Conservation (phyloP, 106 monocot species). For the Narthecium ossifragum region DNA sequence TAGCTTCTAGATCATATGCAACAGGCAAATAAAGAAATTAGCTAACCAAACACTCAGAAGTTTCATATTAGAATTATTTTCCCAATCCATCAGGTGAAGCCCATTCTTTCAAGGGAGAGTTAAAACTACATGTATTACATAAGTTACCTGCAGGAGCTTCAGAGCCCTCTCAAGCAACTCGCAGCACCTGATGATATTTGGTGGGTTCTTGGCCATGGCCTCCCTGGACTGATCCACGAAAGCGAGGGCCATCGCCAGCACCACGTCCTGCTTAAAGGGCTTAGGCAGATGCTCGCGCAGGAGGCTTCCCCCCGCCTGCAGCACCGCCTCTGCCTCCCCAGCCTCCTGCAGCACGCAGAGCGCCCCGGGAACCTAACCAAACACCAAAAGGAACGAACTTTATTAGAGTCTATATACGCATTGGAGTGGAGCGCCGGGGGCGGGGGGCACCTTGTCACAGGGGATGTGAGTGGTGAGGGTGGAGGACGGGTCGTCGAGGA, state of each 20-base stretch:
- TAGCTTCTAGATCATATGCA: too few relatives aligned
- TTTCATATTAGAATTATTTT: too few relatives aligned
- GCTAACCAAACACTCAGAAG: too few relatives aligned
- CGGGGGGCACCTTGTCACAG: conserved; percentile 70
- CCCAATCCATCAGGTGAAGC: too few relatives aligned
- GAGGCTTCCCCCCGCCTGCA: conserved; percentile 50
- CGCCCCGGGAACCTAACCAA: conserved; percentile 67
- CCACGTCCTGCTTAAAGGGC: conserved; percentile 86
- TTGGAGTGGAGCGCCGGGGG: too few relatives aligned
- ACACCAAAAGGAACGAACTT: neutral
- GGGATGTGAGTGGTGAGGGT: conserved; percentile 45
- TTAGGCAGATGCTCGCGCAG: conserved; percentile 67
- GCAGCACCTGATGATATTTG: conserved; percentile 61
- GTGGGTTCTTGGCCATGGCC: conserved; percentile 60
- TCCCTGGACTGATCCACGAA: conserved; percentile 88
- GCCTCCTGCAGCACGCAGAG: conserved; percentile 81
- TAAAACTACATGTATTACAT: too few relatives aligned
- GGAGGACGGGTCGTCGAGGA: conserved; percentile 49
- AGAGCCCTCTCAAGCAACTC: conserved; percentile 89
- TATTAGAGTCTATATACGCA: too few relatives aligned
- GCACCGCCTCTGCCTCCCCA: conserved; percentile 63
- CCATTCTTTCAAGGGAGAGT: too few relatives aligned
- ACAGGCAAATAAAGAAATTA: too few relatives aligned
- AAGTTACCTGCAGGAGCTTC: conserved; percentile 90
- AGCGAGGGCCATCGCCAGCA: conserved; percentile 81